A percentile compares a stretch with the other conserved stretches of the same genome.
These are phyloP conservation scores for Dillenia turbinata DNA, from an alignment of 164 flowering plant species.

Conservation along the genomic window DNA sequence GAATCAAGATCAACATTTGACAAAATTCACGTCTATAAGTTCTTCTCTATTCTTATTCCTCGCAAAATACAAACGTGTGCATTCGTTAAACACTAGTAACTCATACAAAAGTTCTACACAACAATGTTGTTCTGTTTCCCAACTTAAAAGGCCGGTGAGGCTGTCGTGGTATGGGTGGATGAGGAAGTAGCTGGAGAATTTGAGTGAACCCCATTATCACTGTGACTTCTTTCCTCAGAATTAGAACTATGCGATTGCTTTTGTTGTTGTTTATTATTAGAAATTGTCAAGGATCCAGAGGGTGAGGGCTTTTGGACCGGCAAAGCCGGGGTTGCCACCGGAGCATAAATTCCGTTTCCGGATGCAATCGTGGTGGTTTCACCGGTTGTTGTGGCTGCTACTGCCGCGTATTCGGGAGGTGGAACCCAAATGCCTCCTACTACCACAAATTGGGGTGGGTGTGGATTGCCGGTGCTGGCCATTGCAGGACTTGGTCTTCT, in stretches of 20 bases:
- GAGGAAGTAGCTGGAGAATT: slow-evolving; percentile 51
- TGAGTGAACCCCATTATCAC: slow-evolving; percentile 15
- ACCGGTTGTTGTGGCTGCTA: slow-evolving; percentile 23
- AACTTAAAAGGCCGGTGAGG: slow-evolving; percentile 23
- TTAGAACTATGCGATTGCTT: slow-evolving; percentile 16
- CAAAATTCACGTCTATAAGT: too few species aligned
- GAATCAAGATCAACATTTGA: too few species aligned
- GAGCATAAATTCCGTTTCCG: slow-evolving; percentile 40
- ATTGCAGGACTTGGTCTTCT: slow-evolving; percentile 51
- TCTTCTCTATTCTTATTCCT: too few species aligned
- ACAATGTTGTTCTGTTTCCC: too few species aligned
- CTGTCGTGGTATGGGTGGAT: slow-evolving; percentile 45
- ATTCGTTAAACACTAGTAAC: too few species aligned
- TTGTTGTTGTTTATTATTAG: slow-evolving; percentile 5
- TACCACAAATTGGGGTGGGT: slow-evolving; percentile 60
- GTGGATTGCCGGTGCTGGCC: slow-evolving; percentile 35
- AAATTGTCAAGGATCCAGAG: too few species aligned
- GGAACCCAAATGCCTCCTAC: slow-evolving; percentile 85
- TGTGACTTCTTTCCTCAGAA: slow-evolving; percentile 29
- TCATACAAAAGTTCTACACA: too few species aligned
- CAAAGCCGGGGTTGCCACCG: slow-evolving; percentile 21
- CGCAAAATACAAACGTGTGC: too few species aligned
- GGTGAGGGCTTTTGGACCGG: slow-evolving; percentile 1
- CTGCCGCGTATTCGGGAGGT: slow-evolving; percentile 40
- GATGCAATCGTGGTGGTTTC: slow-evolving; percentile 15